These are phyloP conservation scores for Starmerella vitae DNA, from an alignment of 805 yeast genomes.

Conservation along the genomic window DNA sequence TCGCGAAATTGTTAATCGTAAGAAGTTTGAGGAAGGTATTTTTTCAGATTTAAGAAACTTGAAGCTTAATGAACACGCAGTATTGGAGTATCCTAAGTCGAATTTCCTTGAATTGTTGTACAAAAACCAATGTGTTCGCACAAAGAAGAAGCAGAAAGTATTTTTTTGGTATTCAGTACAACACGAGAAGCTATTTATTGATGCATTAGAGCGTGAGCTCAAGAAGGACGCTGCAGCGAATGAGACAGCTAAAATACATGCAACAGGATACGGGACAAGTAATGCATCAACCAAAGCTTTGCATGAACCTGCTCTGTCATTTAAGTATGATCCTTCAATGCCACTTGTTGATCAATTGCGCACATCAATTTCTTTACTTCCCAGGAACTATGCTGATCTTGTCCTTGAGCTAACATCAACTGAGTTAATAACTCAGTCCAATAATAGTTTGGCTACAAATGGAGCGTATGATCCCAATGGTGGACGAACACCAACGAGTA, in stretches of 20 bases:
- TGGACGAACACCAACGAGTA: background rate
- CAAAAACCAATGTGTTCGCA: slow-evolving; percentile 73
- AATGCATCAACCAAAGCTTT: slow-evolving; percentile 52
- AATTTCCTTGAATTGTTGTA: slow-evolving; percentile 69
- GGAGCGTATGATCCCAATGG: background rate
- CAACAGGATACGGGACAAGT: no score
- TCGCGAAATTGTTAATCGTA: slow-evolving; percentile 64
- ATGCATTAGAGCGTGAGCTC: slow-evolving; percentile 81
- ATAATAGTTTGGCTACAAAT: background rate
- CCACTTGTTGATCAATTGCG: slow-evolving; percentile 27
- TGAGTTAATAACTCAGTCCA: background rate
- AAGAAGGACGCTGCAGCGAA: background rate
- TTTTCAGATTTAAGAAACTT: slow-evolving; percentile 78
- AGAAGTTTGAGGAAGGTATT: slow-evolving; percentile 93
- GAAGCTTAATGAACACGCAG: slow-evolving; percentile 69
- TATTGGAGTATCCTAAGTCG: slow-evolving; percentile 77
- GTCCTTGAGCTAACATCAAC: background rate
- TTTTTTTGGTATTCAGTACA: slow-evolving; percentile 94
- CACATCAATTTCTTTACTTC: background rate
- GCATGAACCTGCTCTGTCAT: slow-evolving; percentile 65
- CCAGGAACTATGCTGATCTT: background rate
- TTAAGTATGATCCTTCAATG: slow-evolving; percentile 39
- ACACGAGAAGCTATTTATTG: slow-evolving; percentile 83
- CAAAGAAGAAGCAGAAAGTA: slow-evolving; percentile 93
- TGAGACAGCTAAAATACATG: background rate